A percentile compares a stretch with the other conserved stretches of the same genome.
Conservation (phyloP, 495 filamentous ascomycete genomes). For the Beverwykella pulmonaria region DNA sequence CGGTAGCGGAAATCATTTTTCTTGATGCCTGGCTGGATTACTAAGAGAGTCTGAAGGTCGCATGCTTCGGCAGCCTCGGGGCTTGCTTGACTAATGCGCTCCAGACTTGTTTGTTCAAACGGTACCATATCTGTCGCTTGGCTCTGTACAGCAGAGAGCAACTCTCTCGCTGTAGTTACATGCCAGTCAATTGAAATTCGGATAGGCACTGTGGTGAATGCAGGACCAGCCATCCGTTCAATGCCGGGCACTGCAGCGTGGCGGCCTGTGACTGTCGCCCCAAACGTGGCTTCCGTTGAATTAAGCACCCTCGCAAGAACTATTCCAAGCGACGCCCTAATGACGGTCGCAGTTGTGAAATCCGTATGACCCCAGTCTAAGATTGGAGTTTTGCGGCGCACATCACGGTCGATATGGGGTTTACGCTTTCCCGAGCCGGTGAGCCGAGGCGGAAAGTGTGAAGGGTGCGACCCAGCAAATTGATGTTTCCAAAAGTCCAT, state of each 20-base stretch:
- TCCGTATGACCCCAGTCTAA: too few relatives aligned
- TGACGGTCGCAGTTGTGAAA: too few relatives aligned
- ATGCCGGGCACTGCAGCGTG: neutral
- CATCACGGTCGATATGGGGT: too few relatives aligned
- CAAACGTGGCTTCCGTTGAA: neutral
- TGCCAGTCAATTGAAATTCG: neutral
- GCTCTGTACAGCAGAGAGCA: neutral
- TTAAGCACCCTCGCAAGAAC: neutral
- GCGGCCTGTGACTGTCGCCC: neutral
- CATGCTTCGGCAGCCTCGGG: neutral
- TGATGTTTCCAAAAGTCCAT: too few relatives aligned
- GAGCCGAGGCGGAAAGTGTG: too few relatives aligned
- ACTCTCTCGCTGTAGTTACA: neutral
- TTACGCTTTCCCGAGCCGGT: too few relatives aligned
- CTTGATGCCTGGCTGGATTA: neutral
- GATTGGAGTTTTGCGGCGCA: too few relatives aligned
- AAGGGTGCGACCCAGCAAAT: too few relatives aligned
- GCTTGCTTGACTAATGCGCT: neutral
- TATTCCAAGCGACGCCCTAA: neutral
- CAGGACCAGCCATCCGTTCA: neutral
- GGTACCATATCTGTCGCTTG: neutral
- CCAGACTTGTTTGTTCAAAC: neutral
- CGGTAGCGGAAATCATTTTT: too few relatives aligned
- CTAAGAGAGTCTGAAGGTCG: neutral
- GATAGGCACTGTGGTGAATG: neutral